These are phyloP conservation scores for Populus tomentosa DNA, from an alignment of 441 rosid species.

Conservation along the genomic window DNA sequence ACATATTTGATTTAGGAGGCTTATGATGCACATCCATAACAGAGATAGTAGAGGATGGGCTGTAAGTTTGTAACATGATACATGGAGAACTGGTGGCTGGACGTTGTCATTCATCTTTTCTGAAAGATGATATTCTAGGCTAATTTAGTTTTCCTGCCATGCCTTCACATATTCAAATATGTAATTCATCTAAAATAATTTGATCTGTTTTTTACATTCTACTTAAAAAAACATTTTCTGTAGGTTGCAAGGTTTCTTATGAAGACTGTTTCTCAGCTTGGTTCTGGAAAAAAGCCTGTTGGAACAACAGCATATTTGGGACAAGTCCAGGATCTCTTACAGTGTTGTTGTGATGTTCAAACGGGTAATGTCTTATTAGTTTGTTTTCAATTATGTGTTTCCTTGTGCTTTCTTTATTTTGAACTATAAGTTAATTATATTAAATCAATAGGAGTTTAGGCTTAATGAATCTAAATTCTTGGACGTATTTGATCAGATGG, in stretches of 20 bases:
- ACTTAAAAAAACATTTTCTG: not conserved
- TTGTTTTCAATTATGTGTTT: conserved; percentile 2
- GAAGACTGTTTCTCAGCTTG: conserved; percentile 84
- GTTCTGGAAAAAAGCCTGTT: conserved; percentile 71
- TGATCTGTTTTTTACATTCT: not conserved
- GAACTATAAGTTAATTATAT: not conserved
- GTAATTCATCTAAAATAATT: not conserved
- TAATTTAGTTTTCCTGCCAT: not conserved
- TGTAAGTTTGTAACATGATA: not conserved
- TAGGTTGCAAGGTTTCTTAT: conserved; percentile 92
- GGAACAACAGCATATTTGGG: conserved; percentile 86
- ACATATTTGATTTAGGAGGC: not conserved
- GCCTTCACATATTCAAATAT: not conserved
- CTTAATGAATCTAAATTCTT: not conserved
- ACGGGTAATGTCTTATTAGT: conserved; percentile 35
- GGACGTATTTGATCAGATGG: not conserved
- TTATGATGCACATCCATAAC: not conserved
- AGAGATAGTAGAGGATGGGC: not conserved
- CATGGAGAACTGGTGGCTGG: not conserved
- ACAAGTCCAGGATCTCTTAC: conserved; percentile 57
- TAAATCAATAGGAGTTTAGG: not conserved
- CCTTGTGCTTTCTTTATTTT: not conserved
- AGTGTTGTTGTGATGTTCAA: conserved; percentile 56
- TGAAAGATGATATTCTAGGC: not conserved
- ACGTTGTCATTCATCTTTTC: not conserved